Evolutionary conservation across 2,329 filamentous ascomycete species (phyloP).

Genomic region (Leptosphaerulina australis): DNA sequence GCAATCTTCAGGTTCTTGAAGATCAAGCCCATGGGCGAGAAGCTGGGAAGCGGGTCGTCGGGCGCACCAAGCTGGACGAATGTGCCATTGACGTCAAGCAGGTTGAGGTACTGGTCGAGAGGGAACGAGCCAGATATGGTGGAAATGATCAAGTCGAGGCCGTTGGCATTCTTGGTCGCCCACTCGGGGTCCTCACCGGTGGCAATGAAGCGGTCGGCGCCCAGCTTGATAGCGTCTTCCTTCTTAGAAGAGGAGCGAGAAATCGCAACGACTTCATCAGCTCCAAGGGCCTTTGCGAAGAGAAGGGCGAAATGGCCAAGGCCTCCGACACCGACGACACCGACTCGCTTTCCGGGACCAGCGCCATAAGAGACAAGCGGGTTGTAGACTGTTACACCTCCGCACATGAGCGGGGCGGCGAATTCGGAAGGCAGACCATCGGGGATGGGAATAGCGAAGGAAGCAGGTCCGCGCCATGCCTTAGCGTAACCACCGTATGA

Average conservation of each 20-base stretch:
- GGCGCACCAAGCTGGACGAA: conserved; percentile 72
- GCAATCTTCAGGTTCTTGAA: conserved; percentile 64
- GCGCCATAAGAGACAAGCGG: conserved; percentile 77
- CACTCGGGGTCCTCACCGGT: conserved; percentile 65
- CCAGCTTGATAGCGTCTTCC: conserved; percentile 64
- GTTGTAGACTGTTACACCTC: conserved; percentile 78
- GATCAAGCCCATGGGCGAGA: conserved; percentile 62
- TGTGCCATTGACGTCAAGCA: conserved; percentile 64
- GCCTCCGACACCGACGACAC: conserved; percentile 74
- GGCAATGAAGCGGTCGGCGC: conserved; percentile 66
- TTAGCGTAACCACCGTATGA: conserved; percentile 68
- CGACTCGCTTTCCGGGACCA: conserved; percentile 78
- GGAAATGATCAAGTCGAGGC: conserved; percentile 64
- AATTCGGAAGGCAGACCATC: conserved; percentile 66
- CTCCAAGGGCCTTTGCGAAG: conserved; percentile 72
- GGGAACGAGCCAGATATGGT: conserved; percentile 64
- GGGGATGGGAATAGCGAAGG: conserved; percentile 75
- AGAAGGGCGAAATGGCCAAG: conserved; percentile 75
- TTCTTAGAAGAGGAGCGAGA: conserved; percentile 67
- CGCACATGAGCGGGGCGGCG: conserved; percentile 82
- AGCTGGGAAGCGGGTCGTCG: conserved; percentile 59
- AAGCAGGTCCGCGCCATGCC: conserved; percentile 74
- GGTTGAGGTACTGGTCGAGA: conserved; percentile 63
- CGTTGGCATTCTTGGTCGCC: conserved; percentile 59
- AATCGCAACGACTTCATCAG: conserved; percentile 69